phyloP scores from a whole-genome alignment of 352 stramenopile species.

The Saprolegnia parasitica region DNA sequence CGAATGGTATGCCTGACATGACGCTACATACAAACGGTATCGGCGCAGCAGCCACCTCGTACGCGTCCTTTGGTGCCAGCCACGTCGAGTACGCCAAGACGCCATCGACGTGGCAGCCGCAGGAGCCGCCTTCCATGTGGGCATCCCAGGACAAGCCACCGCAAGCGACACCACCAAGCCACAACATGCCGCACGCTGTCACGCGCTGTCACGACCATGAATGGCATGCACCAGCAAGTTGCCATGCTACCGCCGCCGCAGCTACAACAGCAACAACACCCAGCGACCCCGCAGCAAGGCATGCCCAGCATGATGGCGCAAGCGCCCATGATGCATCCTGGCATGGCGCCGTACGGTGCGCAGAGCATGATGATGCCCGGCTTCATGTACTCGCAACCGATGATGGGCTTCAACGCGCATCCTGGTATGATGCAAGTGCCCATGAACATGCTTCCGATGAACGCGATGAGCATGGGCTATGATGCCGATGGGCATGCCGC shows the following conservation, averaged over 20 bases:
- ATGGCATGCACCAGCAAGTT: not conserved
- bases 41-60: not conserved
- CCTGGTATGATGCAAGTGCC: slow-evolving; percentile 27
- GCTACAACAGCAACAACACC: slow-evolving; percentile 13
- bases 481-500: slow-evolving; percentile 32
- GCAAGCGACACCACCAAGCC: slow-evolving; percentile 51
- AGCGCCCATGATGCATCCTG: slow-evolving; percentile 18
- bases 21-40: not conserved
- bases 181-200: not conserved
- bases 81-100: slow-evolving; percentile 15
- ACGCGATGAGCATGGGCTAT: slow-evolving; percentile 37
- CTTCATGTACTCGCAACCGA: slow-evolving; percentile 76
- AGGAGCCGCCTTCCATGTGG: slow-evolving; percentile 29
- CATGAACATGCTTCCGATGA: slow-evolving; percentile 44
- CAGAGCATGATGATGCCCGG: slow-evolving; percentile 69
- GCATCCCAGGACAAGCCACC: slow-evolving; percentile 30
- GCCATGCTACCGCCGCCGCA: not conserved
- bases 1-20: not conserved
- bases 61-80: slow-evolving; percentile 5
- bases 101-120: slow-evolving; percentile 27
- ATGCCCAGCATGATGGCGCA: not conserved
- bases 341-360: slow-evolving; percentile 23
- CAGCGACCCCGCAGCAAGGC: slow-evolving; percentile 7
- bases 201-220: too few species aligned
- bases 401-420: slow-evolving; percentile 56